phyloP scores from a whole-genome alignment of 2,329 filamentous ascomycete species.

The Fusarium sp. region DNA sequence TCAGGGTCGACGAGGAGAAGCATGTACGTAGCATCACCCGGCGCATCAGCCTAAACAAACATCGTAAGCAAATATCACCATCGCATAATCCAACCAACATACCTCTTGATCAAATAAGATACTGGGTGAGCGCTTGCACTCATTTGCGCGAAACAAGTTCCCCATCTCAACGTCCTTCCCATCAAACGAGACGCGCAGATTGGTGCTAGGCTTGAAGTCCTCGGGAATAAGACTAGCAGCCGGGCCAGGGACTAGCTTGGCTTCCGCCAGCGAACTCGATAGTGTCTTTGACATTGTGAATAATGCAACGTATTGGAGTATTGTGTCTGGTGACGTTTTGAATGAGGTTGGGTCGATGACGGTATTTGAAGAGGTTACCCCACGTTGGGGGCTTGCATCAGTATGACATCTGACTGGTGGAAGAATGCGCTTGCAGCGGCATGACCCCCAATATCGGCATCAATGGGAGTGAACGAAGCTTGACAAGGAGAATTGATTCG shows the following conservation, averaged over 20 bases:
- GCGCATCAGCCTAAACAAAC: constrained; percentile 36
- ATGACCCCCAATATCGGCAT: constrained; percentile 15
- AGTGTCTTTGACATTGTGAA: constrained; percentile 41
- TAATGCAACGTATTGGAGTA: background rate
- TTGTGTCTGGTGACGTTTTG: background rate
- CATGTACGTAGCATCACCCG: constrained; percentile 54
- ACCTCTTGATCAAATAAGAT: constrained; percentile 53
- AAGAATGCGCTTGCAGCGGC: constrained; percentile 3
- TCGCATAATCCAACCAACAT: accelerated
- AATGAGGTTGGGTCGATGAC: constrained; percentile 27
- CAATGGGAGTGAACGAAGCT: background rate
- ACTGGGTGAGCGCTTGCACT: constrained; percentile 53
- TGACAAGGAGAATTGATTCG: background rate
- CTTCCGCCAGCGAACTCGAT: constrained; percentile 50
- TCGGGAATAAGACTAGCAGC: constrained; percentile 56
- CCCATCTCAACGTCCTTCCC: constrained; percentile 52
- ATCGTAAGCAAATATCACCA: background rate
- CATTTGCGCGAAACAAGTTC: constrained; percentile 55
- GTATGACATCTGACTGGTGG: constrained; percentile 34
- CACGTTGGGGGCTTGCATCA: constrained; percentile 36
- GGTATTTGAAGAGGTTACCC: constrained; percentile 34
- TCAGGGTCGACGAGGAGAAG: constrained; percentile 66
- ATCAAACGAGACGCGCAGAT: constrained; percentile 53
- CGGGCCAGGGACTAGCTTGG: constrained; percentile 55
- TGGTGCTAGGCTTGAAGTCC: constrained; percentile 56